Conservation (phyloP, 345 rosid genomes). For the Camelina sativa region DNA sequence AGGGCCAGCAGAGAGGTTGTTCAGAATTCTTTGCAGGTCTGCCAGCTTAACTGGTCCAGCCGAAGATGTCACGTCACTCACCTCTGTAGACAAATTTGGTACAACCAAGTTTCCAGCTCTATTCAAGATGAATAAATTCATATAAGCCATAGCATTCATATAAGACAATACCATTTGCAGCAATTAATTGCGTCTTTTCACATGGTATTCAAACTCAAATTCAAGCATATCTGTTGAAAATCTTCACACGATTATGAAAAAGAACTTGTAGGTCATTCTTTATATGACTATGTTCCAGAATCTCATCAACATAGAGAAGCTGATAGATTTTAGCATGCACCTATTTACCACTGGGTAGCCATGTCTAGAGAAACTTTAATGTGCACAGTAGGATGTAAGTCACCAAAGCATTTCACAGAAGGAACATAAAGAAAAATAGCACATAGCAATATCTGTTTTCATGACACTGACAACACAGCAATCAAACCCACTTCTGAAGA, state of each 20-base stretch:
- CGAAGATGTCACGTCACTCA: slow-evolving; percentile 74
- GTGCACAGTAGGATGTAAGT: slow-evolving; percentile 17
- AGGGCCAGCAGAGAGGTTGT: slow-evolving; percentile 63
- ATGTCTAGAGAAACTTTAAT: slow-evolving; percentile 25
- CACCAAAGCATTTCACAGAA: slow-evolving; percentile 10
- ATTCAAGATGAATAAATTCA: slow-evolving; percentile 30
- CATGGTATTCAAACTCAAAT: not conserved
- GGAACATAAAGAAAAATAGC: slow-evolving; percentile 4
- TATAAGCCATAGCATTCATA: slow-evolving; percentile 11
- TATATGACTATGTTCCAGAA: slow-evolving; percentile 1
- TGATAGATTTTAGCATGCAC: slow-evolving; percentile 6
- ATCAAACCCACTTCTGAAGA: slow-evolving; percentile 16
- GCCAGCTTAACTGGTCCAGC: slow-evolving; percentile 89
- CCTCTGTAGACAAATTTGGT: slow-evolving; percentile 68
- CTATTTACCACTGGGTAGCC: not conserved
- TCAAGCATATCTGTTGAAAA: slow-evolving; percentile 1
- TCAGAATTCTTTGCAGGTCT: slow-evolving; percentile 91
- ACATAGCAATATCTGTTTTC: not conserved
- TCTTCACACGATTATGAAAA: slow-evolving; percentile 3
- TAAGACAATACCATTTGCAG: slow-evolving; percentile 13
- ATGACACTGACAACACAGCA: slow-evolving; percentile 23
- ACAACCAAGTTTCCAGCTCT: slow-evolving; percentile 83
- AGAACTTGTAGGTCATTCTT: not conserved
- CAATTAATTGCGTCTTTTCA: slow-evolving; percentile 5
- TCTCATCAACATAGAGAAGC: slow-evolving; percentile 15